Conservation (phyloP, 108 stramenopile species). For the Cylindrotheca closterium region DNA sequence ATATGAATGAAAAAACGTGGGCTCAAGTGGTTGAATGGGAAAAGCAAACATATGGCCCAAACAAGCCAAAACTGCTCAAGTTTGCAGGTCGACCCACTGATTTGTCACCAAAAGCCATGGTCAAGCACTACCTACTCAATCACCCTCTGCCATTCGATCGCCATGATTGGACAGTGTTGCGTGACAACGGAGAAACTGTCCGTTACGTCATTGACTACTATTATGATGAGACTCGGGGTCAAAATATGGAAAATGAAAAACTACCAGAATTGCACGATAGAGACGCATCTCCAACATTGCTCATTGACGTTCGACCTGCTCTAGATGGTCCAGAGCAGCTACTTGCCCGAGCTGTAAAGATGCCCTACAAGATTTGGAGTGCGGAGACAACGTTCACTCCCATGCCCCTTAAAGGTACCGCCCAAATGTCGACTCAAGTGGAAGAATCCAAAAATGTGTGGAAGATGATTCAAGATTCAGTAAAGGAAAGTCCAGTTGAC, state of each 20-base stretch:
- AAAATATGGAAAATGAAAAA: slow-evolving; percentile 37
- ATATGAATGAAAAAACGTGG: slow-evolving; percentile 99
- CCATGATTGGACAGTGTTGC: slow-evolving; percentile 95
- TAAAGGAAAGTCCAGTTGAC: slow-evolving; percentile 33
- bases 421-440: slow-evolving; percentile 62
- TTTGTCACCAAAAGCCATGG: slow-evolving; percentile 88
- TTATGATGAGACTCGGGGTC: slow-evolving; percentile 80
- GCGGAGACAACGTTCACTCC: slow-evolving; percentile 55
- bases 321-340: slow-evolving; percentile 68
- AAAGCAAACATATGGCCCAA: slow-evolving; percentile 24
- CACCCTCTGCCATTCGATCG: slow-evolving; percentile 98
- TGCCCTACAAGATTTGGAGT: slow-evolving; percentile 72
- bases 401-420: slow-evolving; percentile 56
- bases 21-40: slow-evolving; percentile 94
- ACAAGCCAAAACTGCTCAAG: slow-evolving; percentile 74
- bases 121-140: slow-evolving; percentile 82
- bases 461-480: slow-evolving; percentile 68
- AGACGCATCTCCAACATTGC: slow-evolving; percentile 67
- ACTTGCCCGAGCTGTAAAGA: slow-evolving; percentile 65
- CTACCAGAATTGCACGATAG: slow-evolving; percentile 61
- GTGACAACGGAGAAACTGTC: slow-evolving; percentile 66
- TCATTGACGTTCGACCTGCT: slow-evolving; percentile 97
- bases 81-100: slow-evolving; percentile 95
- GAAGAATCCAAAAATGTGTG: slow-evolving; percentile 74
- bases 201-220: slow-evolving; percentile 99